phyloP scores from a whole-genome alignment of 1,139 yeast genomes.

The Blastobotrys indianensis region DNA sequence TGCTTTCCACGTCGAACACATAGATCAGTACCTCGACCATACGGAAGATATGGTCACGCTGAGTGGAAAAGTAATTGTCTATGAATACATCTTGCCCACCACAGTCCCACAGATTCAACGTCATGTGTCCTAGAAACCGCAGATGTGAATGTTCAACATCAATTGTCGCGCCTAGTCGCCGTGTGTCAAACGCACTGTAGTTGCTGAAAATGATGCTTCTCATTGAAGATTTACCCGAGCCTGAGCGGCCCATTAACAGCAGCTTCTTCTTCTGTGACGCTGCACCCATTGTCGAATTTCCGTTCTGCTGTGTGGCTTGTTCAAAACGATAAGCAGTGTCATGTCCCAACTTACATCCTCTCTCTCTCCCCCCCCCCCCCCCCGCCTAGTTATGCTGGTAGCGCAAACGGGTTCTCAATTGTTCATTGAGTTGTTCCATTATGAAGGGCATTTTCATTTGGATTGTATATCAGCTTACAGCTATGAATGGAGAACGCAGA shows the following conservation, averaged over 20 bases:
- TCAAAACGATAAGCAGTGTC: no score
- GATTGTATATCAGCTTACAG: no score
- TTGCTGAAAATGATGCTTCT: constrained; percentile 89
- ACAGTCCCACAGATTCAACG: constrained; percentile 94
- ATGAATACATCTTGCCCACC: constrained; percentile 93
- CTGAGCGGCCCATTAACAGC: constrained; percentile 77
- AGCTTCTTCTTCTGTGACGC: constrained; percentile 41
- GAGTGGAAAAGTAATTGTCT: constrained; percentile 86
- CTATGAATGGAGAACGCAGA: no score
- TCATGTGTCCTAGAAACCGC: constrained; percentile 89
- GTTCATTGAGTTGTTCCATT: no score
- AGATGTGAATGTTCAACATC: constrained; percentile 96
- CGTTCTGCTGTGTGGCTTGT: background rate
- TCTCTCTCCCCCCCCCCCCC: background rate
- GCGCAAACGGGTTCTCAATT: background rate
- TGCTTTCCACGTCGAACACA: constrained; percentile 93
- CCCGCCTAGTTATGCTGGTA: background rate
- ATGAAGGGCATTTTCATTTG: no score
- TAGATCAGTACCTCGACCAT: constrained; percentile 97
- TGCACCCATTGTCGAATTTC: constrained; percentile 10
- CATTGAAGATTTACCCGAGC: constrained; percentile 97
- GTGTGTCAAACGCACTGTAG: constrained; percentile 93
- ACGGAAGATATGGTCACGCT: constrained; percentile 85
- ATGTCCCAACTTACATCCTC: no score
- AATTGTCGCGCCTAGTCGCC: constrained; percentile 93